Evolutionary conservation across 2,329 filamentous ascomycete species (phyloP).

Genomic region (Penicillium glabrum): DNA sequence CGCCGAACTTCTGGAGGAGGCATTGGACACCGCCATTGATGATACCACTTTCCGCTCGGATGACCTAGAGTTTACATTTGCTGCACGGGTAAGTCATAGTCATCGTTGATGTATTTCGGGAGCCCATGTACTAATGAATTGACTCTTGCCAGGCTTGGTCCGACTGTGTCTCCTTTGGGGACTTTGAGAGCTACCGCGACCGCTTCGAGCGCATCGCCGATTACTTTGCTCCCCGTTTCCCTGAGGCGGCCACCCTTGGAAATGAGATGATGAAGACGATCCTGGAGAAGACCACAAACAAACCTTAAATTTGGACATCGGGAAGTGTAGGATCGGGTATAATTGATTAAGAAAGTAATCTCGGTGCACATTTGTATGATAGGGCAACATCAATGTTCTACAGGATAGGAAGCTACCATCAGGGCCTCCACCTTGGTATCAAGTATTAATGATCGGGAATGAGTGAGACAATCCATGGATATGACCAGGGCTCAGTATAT

Average conservation of each 20-base stretch:
- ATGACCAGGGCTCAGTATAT: no score
- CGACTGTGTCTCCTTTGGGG: constrained; percentile 84
- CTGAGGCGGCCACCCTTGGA: constrained; percentile 80
- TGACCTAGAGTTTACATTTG: constrained; percentile 96
- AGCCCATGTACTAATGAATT: neutral
- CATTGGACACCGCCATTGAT: constrained; percentile 79
- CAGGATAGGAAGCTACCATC: no score
- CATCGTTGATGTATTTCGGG: neutral
- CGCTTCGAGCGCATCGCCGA: constrained; percentile 85
- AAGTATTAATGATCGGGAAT: no score
- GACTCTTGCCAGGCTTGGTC: constrained; percentile 70
- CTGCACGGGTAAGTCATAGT: constrained; percentile 62
- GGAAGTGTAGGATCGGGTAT: neutral
- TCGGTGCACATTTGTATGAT: neutral
- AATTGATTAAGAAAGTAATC: neutral
- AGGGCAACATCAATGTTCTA: neutral
- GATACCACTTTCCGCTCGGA: constrained; percentile 93
- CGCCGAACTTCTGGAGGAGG: constrained; percentile 74
- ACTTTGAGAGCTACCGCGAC: constrained; percentile 90
- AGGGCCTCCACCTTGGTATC: no score
- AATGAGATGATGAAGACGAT: constrained; percentile 98
- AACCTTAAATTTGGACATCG: constrained; percentile 7
- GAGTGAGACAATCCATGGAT: no score
- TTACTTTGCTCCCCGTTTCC: constrained; percentile 89
- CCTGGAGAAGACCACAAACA: constrained; percentile 66